These are phyloP conservation scores for Kwoniella pini DNA, from an alignment of 768 basidiomycete genomes.

Conservation along the genomic window DNA sequence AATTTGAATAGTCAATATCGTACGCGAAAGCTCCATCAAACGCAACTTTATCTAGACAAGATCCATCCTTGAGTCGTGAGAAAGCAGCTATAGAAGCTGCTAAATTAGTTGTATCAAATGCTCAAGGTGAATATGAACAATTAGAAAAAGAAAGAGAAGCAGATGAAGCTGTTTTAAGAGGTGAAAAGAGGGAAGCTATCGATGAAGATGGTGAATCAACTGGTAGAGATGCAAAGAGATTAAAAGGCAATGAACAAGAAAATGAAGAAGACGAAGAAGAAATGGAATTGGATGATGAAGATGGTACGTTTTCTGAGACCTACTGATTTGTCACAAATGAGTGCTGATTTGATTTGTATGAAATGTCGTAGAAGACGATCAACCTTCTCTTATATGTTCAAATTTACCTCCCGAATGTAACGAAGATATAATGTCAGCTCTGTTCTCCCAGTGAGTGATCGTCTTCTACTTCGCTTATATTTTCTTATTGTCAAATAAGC, in stretches of 20 bases:
- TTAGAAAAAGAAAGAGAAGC: slow-evolving; percentile 61
- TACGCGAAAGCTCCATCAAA: slow-evolving; percentile 89
- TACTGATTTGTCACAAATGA: no score
- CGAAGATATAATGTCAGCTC: slow-evolving; percentile 76
- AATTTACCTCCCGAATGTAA: slow-evolving; percentile 90
- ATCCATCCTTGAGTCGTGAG: slow-evolving; percentile 57
- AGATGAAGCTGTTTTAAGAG: slow-evolving; percentile 56
- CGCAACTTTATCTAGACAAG: slow-evolving; percentile 75
- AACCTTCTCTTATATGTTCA: slow-evolving; percentile 55
- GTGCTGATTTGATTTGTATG: no score
- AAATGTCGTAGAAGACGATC: slow-evolving; percentile 7
- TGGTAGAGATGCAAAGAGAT: slow-evolving; percentile 65
- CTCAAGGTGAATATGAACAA: slow-evolving; percentile 58
- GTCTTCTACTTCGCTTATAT: neutral
- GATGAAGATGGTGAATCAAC: slow-evolving; percentile 65
- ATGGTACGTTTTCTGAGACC: neutral
- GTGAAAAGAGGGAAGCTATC: slow-evolving; percentile 59
- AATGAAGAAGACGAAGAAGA: slow-evolving; percentile 76
- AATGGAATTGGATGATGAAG: slow-evolving; percentile 72
- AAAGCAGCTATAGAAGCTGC: slow-evolving; percentile 46
- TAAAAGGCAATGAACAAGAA: slow-evolving; percentile 57
- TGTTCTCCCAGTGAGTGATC: slow-evolving; percentile 85
- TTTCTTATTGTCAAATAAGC: neutral
- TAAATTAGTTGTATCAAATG: slow-evolving; percentile 55
- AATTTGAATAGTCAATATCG: slow-evolving; percentile 72